These are phyloP conservation scores for Scheffersomyces ergatensis DNA, from an alignment of 805 yeast species.

Conservation along the genomic window DNA sequence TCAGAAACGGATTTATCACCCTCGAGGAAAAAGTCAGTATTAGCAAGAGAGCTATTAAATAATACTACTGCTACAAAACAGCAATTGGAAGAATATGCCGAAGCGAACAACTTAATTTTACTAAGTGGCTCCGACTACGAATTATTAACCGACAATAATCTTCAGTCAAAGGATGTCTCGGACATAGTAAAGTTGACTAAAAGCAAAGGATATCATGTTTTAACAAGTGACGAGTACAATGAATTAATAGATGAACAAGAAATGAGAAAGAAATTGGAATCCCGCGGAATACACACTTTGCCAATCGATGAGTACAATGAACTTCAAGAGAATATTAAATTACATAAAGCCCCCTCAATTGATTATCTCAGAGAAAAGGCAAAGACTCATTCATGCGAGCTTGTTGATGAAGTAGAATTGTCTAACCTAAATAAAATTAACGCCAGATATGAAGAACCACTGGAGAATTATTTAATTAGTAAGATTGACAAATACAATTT, in stretches of 20 bases:
- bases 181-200: slow-evolving; percentile 19
- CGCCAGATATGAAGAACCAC: slow-evolving; percentile 17
- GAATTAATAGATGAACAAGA: slow-evolving; percentile 28
- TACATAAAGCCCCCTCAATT: slow-evolving; percentile 2
- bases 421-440: slow-evolving; percentile 12
- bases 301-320: slow-evolving; percentile 19
- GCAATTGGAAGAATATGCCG: slow-evolving; percentile 33
- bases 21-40: slow-evolving; percentile 5
- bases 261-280: slow-evolving; percentile 28
- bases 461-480: slow-evolving; percentile 17
- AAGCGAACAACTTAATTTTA: slow-evolving; percentile 27
- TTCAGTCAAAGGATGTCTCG: slow-evolving; percentile 19
- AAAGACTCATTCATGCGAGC: neutral
- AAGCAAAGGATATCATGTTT: slow-evolving; percentile 24
- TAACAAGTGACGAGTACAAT: slow-evolving; percentile 25
- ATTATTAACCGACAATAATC: slow-evolving; percentile 22
- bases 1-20: slow-evolving; percentile 11
- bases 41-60: slow-evolving; percentile 15
- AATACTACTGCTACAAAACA: slow-evolving; percentile 10
- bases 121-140: slow-evolving; percentile 32
- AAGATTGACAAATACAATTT: slow-evolving; percentile 16
- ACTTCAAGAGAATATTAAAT: slow-evolving; percentile 2
- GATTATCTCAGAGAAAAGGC: slow-evolving; percentile 18
- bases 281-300: slow-evolving; percentile 32
- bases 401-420: slow-evolving; percentile 5